Conservation (phyloP, 129 eudicot species). For the Mikania micrantha region DNA sequence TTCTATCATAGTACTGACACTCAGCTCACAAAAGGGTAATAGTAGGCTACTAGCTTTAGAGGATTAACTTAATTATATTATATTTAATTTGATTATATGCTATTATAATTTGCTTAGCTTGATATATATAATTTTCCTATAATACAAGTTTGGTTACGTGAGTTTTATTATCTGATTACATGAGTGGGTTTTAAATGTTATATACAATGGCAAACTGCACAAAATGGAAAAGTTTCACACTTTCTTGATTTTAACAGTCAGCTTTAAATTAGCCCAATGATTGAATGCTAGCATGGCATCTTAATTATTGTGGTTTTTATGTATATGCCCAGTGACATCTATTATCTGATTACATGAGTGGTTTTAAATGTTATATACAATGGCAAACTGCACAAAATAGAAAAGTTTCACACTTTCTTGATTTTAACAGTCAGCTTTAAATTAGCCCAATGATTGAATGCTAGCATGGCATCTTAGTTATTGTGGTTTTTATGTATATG, state of each 20-base stretch:
- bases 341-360: not conserved
- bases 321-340: not conserved
- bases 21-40: not conserved
- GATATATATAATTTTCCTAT: not conserved
- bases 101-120: not conserved
- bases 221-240: not conserved
- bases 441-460: not conserved
- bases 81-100: not conserved
- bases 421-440: not conserved
- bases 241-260: not conserved
- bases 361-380: not conserved
- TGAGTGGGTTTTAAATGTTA: not conserved
- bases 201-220: not conserved
- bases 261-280: not conserved
- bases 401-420: not conserved
- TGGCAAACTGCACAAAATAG: not conserved
- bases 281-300: not conserved
- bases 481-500: not conserved
- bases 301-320: not conserved
- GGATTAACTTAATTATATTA: not conserved
- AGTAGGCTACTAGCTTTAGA: constrained; percentile 13
- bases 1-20: too few species aligned
- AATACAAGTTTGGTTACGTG: not conserved
- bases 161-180: not conserved
- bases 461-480: not conserved